Base-by-base conservation (phyloP, 2,329 filamentous ascomycete species). In the Fusarium udum region DNA sequence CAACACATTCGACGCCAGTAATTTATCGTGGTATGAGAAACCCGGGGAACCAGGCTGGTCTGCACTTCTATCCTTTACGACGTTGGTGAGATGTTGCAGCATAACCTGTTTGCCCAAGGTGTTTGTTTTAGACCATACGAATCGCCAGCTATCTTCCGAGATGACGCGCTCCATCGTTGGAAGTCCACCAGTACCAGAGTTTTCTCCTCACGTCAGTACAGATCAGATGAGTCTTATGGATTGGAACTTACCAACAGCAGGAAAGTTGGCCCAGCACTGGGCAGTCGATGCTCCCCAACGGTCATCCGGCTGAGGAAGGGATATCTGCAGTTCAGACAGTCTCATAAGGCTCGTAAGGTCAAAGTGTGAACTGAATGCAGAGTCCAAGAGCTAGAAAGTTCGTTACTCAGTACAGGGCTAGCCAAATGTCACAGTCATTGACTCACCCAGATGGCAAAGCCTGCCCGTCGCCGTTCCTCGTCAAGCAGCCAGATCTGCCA, bases 381-480 rank as follows among this genome's bases (percentile, higher is more conserved):
- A 45, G 5, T 62, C 62, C 34, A 65, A 9, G 1, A 65, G 62
- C 62, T 65, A 28, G 0, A 6, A 4, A 56, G 22, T 13, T 42
- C 7, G 11, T 12, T 14, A 51, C 7, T 34, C 22, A 34, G 48
- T 24, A 34, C 6, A 7, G 1, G 36, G 9, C 18, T 10, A 10
- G n/a, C 28, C 20, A 34, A 24, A 20, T 1, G 18, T 51, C 22
- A 5, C 7, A 3, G 4, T 18, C 2, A 24, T 22, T 3, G 8
- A 39, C 56, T 53, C 9, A 65, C 62, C 57, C 62, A 65, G 24
- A 65, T 61, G 4, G 57, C 57, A 39, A 65, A 65, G 24, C 62
- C 62, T 7, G 57, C 39, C 16, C 57, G n/a, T 22, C 57, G 34
- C 8, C 62, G 46, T 28, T 65, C 62, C 7, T 65, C 62, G 3